phyloP scores from a whole-genome alignment of 805 yeast species.

The Kluyveromyces siamensis region DNA sequence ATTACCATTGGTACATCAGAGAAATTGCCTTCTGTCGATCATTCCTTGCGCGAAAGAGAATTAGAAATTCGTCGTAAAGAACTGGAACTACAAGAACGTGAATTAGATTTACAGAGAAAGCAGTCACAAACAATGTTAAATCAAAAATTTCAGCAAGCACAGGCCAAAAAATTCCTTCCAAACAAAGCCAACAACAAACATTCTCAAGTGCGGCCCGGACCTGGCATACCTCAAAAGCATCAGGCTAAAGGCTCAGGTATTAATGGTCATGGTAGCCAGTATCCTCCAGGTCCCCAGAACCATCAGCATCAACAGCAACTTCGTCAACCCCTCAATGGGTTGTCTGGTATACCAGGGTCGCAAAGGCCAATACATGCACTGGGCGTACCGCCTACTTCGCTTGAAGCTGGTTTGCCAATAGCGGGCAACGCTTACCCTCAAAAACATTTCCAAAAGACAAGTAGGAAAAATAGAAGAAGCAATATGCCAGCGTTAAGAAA shows the following conservation, averaged over 20 bases:
- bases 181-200: not conserved
- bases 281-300: not conserved
- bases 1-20: not conserved
- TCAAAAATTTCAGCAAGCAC: not conserved
- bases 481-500: slow-evolving; percentile 25
- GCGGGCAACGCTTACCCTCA: not conserved
- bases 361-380: not conserved
- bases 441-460: slow-evolving; percentile 24
- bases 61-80: slow-evolving; percentile 27
- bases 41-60: slow-evolving; percentile 21
- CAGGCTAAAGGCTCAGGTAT: not conserved
- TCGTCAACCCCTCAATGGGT: not conserved
- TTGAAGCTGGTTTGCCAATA: not conserved
- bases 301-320: not conserved
- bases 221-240: not conserved
- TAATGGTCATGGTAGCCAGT: not conserved
- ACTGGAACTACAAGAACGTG: slow-evolving; percentile 28
- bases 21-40: slow-evolving; percentile 8
- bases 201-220: not conserved
- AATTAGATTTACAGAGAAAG: slow-evolving; percentile 23
- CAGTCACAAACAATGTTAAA: slow-evolving; percentile 8
- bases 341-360: not conserved
- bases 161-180: not conserved
- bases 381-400: not conserved
- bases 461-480: slow-evolving; percentile 29